phyloP scores from a whole-genome alignment of 2,329 filamentous ascomycete species.

The Hirsutella thompsonii region DNA sequence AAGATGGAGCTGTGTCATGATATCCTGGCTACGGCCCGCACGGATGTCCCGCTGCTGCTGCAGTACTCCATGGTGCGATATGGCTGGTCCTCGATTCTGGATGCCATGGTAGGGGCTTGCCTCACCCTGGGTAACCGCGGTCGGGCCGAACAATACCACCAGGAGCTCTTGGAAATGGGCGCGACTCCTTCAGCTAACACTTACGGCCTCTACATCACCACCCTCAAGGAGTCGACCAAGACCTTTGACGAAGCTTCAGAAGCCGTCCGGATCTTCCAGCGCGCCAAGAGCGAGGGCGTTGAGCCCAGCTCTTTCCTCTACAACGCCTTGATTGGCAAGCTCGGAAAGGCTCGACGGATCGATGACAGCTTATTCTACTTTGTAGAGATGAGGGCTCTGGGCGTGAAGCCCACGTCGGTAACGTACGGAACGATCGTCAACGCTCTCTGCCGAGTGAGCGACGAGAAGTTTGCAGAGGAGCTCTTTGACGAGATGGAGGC shows the following conservation, averaged over 20 bases:
- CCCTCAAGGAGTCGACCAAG: conserved; percentile 90
- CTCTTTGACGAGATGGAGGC: conserved; percentile 98
- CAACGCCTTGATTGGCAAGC: conserved; percentile 95
- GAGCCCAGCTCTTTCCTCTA: conserved; percentile 95
- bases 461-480: conserved; percentile 95
- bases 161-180: conserved; percentile 83
- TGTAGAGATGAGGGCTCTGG: conserved; percentile 85
- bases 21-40: conserved; percentile 76
- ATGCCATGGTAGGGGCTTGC: conserved; percentile 91
- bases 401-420: conserved; percentile 90
- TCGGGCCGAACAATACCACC: conserved; percentile 75
- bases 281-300: conserved; percentile 84
- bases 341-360: conserved; percentile 93
- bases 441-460: conserved; percentile 88
- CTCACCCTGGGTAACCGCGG: conserved; percentile 70
- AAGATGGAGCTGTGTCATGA: conserved; percentile 75
- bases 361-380: conserved; percentile 98
- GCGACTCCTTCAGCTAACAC: conserved; percentile 92
- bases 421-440: conserved; percentile 99
- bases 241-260: conserved; percentile 96
- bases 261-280: conserved; percentile 93
- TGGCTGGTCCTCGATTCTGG: conserved; percentile 91
- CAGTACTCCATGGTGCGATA: conserved; percentile 84
- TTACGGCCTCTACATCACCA: conserved; percentile 98
- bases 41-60: conserved; percentile 72